Evolutionary conservation across 2,329 filamentous ascomycete genomes (phyloP).

Genomic region (Talaromyces sp.): DNA sequence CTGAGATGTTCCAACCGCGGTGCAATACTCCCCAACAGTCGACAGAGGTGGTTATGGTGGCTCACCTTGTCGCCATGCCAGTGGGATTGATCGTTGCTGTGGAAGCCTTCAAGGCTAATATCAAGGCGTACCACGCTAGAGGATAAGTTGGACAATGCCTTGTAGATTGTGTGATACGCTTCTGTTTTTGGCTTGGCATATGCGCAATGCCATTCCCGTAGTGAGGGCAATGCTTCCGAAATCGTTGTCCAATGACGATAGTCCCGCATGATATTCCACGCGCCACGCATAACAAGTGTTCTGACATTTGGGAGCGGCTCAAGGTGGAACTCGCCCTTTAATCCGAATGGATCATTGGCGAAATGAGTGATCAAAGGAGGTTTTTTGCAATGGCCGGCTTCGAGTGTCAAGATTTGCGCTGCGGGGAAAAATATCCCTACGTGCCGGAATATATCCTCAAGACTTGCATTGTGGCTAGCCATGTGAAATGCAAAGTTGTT

Average conservation of each 20-base stretch:
- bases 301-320: conserved; percentile 52
- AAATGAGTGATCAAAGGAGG: conserved; percentile 63
- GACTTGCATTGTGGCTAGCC: conserved; percentile 57
- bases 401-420: conserved; percentile 62
- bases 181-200: conserved; percentile 68
- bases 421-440: conserved; percentile 55
- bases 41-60: conserved; percentile 61
- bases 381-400: conserved; percentile 72
- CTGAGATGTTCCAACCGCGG: conserved; percentile 62
- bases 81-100: conserved; percentile 59
- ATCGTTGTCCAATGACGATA: conserved; percentile 59
- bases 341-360: conserved; percentile 28
- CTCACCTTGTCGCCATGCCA: conserved; percentile 42
- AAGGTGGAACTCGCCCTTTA: conserved; percentile 30
- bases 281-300: conserved; percentile 66
- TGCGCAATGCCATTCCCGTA: conserved; percentile 51
- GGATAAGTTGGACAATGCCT: conserved; percentile 56
- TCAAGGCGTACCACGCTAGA: conserved; percentile 57
- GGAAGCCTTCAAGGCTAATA: conserved; percentile 67
- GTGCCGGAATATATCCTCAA: conserved; percentile 65
- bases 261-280: conserved; percentile 69
- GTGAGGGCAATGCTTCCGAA: conserved; percentile 57
- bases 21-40: conserved; percentile 55
- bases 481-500: conserved; percentile 27
- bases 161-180: conserved; percentile 64